Evolutionary conservation across 2,329 filamentous ascomycete genomes (phyloP).

Genomic region (Alternaria burnsii): DNA sequence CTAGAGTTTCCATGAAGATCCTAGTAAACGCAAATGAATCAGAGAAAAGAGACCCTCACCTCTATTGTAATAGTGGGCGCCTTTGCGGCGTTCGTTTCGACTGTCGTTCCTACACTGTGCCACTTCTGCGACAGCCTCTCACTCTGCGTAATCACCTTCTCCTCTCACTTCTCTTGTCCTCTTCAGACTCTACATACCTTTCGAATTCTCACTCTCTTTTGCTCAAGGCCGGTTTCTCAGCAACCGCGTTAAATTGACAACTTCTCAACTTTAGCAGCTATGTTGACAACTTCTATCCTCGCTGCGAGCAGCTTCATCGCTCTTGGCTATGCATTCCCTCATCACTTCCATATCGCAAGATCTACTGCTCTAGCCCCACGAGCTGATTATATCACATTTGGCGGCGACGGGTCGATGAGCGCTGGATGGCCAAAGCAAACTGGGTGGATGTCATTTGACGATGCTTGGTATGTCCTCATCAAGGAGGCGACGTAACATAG

Average conservation of each 20-base stretch:
- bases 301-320: conserved; percentile 42
- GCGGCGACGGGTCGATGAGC: conserved; percentile 48
- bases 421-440: conserved; percentile 50
- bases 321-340: conserved; percentile 34
- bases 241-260: not conserved
- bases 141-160: not conserved
- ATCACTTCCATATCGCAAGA: conserved; percentile 17
- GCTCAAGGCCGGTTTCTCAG: not conserved
- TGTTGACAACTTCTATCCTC: not conserved
- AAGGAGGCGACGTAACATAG: not conserved
- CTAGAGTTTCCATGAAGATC: not conserved
- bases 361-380: conserved; percentile 28
- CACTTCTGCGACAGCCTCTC: not conserved
- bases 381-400: conserved; percentile 34
- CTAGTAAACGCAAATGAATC: not conserved
- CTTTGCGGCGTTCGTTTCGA: not conserved
- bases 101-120: not conserved
- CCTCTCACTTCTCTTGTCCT: not conserved
- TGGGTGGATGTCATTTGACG: conserved; percentile 49
- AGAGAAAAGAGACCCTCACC: not conserved
- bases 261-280: not conserved
- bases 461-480: conserved; percentile 35
- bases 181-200: not conserved
- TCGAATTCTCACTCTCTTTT: not conserved
- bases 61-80: not conserved